Evolutionary conservation across 2,329 filamentous ascomycete species (phyloP), one percentile per base, ranked within the genome.

Genomic region (Verruconis gallopava): DNA sequence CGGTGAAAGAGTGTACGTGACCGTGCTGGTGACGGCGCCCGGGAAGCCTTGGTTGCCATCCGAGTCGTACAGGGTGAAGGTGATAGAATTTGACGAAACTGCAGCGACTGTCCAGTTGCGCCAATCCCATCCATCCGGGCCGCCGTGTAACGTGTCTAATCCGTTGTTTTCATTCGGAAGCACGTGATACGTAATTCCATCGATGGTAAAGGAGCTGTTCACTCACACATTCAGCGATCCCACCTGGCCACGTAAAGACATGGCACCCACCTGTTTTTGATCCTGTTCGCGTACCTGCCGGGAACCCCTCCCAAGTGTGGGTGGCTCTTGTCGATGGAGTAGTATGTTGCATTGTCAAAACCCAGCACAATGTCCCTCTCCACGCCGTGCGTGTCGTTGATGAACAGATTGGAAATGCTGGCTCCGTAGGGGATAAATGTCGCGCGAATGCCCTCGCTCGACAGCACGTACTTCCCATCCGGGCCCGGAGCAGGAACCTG

Each of bases 41-140:
- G 83, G 83, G 61, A 89, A 88, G 30, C 83, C 83, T 58, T 83
- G 69, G 55, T 80, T 72, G 50, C 80, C 81, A 56, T 81, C 81
- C 1, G 73, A 68, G 54, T 89, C 83, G 42, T 79, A 71, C 36
- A 89, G 69, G 45, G 73, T 76, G 59, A 88, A 89, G 33, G 81
- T 85, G 57, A 89, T 81, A 55, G 73, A 80, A 55, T 68, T 67
- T 37, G 66, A 59, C 9, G 74, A 77, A 60, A 85, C 71, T 2
- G 79, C 65, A n/a, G 78, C 73, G 17, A 88, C 76, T 20, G 78
- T 83, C 59, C 82, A 89, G 62, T 86, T 84, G 49, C 80, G 71
- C 63, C 59, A 84, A 56, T 86, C 81, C 79, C 82, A 85, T 36
- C 80, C 80, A 51, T 82, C 67, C 1, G 73, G 68, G 5, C 79